Conservation (phyloP, 2,329 filamentous ascomycete genomes). For the Paecilomyces sp. region DNA sequence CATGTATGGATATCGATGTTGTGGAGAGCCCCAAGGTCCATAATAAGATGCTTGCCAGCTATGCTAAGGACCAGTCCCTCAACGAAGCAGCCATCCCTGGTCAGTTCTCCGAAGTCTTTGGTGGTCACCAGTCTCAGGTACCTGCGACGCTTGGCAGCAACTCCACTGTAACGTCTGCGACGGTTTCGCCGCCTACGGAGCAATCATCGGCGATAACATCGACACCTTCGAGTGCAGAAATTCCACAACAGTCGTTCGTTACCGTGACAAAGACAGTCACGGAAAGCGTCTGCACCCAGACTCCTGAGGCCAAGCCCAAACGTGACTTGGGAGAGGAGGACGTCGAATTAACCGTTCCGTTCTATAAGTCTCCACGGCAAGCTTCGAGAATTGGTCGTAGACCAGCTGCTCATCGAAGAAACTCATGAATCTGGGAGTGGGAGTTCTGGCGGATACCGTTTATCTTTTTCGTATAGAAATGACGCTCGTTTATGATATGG, state of each 20-base stretch:
- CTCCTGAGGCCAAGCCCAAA: neutral
- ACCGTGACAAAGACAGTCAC: neutral
- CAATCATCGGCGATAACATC: slow-evolving; percentile 5
- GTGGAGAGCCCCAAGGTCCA: slow-evolving; percentile 14
- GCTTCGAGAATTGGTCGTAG: neutral
- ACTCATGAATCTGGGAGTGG: neutral
- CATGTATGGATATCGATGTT: slow-evolving; percentile 43
- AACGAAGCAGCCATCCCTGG: slow-evolving; percentile 32
- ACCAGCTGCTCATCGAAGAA: neutral
- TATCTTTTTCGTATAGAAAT: neutral
- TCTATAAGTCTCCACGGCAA: neutral
- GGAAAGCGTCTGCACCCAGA: neutral
- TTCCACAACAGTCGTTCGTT: neutral
- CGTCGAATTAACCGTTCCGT: neutral
- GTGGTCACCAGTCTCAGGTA: slow-evolving; percentile 4
- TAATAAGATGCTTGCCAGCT: slow-evolving; percentile 11
- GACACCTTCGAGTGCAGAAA: neutral
- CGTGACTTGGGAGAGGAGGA: neutral
- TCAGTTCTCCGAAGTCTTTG: slow-evolving; percentile 28
- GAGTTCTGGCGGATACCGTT: neutral
- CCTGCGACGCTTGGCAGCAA: neutral
- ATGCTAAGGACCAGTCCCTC: slow-evolving; percentile 26
- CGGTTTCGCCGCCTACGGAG: neutral
- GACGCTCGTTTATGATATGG: neutral
- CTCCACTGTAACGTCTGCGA: neutral